phyloP scores from a whole-genome alignment of 108 stramenopile species.

The Poteriospumella lacustris region DNA sequence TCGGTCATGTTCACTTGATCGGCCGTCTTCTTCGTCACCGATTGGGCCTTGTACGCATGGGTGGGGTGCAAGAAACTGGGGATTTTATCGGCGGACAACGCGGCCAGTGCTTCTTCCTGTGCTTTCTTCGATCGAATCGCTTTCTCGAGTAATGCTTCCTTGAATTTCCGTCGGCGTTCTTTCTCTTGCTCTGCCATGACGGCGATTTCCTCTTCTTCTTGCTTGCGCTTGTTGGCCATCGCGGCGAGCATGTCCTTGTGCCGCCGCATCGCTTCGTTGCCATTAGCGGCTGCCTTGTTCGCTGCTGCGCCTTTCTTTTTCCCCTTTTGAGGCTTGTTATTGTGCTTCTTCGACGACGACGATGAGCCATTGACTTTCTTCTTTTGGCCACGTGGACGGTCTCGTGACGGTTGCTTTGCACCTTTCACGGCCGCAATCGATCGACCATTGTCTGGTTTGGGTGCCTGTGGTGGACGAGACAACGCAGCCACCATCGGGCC shows the following conservation, averaged over 20 bases:
- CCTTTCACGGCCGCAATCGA: no score
- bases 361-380: no score
- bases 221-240: slow-evolving; percentile 1
- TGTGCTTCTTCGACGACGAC: no score
- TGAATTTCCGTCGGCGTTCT: slow-evolving; percentile 12
- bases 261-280: background rate
- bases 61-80: background rate
- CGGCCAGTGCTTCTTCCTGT: background rate
- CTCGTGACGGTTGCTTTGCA: no score
- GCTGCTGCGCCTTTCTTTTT: background rate
- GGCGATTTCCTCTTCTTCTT: slow-evolving; percentile 13
- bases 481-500: no score
- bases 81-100: background rate
- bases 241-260: background rate
- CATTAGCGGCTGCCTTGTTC: background rate
- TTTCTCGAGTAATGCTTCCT: slow-evolving; percentile 22
- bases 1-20: background rate
- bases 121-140: background rate
- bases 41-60: background rate
- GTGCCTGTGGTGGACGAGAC: no score
- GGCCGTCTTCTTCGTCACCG: background rate
- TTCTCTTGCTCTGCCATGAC: background rate
- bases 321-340: background rate
- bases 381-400: no score
- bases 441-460: no score